Percentiles rank a stretch among this genome's conserved stretches.
Evolutionary conservation across 108 stramenopile genomes (phyloP).

Genomic region (Hondaea fermentalgiana): DNA sequence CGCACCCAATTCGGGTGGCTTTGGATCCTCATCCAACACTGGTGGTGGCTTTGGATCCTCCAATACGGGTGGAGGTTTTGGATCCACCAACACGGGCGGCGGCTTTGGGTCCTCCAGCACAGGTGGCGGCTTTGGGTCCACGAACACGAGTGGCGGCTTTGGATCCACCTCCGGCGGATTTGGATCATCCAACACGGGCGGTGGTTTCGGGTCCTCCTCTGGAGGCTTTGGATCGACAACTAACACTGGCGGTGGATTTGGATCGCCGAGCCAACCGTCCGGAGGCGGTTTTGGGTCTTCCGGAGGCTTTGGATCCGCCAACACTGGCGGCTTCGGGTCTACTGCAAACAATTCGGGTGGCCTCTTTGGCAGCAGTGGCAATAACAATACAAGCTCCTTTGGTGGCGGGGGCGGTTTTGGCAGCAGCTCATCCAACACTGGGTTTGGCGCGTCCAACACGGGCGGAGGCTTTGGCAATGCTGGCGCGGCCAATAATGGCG

Average conservation of each 20-base stretch:
- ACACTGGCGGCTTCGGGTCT: background rate
- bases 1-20: background rate
- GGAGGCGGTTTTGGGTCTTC: background rate
- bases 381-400: background rate
- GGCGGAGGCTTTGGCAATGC: background rate
- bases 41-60: background rate
- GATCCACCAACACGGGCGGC: background rate
- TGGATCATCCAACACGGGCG: background rate
- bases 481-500: background rate
- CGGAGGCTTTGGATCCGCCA: background rate
- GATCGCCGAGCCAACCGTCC: background rate
- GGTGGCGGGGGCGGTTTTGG: background rate
- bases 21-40: background rate
- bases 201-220: background rate
- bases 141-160: background rate
- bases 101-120: background rate
- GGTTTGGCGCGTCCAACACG: background rate
- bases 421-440: background rate
- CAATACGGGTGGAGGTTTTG: background rate
- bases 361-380: background rate
- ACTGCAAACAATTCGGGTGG: background rate
- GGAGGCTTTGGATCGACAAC: too few relatives aligned
- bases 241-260: background rate
- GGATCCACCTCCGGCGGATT: background rate
- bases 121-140: background rate